A percentile compares a stretch with the other conserved stretches of the same genome.
Evolutionary conservation across 805 yeast species (phyloP).

Genomic region (Wickerhamiella kazuoi): DNA sequence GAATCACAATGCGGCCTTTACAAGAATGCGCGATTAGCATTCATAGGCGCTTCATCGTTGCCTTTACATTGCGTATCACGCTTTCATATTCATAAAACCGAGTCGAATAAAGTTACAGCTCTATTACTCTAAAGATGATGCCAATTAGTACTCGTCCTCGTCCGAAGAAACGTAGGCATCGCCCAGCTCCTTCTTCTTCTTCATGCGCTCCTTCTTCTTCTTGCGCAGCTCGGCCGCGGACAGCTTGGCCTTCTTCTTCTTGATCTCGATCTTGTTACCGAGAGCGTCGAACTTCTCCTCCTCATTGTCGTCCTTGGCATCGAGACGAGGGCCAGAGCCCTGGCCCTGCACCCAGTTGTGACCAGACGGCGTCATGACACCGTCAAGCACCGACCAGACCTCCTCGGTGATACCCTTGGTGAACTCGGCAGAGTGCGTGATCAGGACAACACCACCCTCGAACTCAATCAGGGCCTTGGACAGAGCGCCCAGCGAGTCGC

Average conservation of each 20-base stretch:
- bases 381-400: conserved; percentile 99
- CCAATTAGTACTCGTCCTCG: conserved; percentile 62
- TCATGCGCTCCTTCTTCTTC: conserved; percentile 99
- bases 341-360: conserved; percentile 99
- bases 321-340: conserved; percentile 99
- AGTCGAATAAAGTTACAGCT: too few species aligned
- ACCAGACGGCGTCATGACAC: conserved; percentile 99
- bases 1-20: too few species aligned
- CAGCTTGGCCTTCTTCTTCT: conserved; percentile 92
- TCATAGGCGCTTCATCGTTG: too few species aligned
- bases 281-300: conserved; percentile 99
- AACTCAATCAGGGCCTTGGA: conserved; percentile 97
- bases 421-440: conserved; percentile 99
- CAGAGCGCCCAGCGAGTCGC: conserved; percentile 98
- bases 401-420: conserved; percentile 98
- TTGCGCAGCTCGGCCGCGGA: conserved; percentile 98
- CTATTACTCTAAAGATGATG: too few species aligned
- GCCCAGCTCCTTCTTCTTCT: conserved; percentile 99
- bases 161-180: conserved; percentile 98
- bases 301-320: conserved; percentile 85
- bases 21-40: too few species aligned
- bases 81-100: too few species aligned
- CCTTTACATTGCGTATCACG: too few species aligned
- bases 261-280: conserved; percentile 98
- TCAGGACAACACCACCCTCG: conserved; percentile 99